Evolutionary conservation across 148 eudicot species (phyloP), one percentile per base, ranked within the genome.

Genomic region (Arbutus unedo): DNA sequence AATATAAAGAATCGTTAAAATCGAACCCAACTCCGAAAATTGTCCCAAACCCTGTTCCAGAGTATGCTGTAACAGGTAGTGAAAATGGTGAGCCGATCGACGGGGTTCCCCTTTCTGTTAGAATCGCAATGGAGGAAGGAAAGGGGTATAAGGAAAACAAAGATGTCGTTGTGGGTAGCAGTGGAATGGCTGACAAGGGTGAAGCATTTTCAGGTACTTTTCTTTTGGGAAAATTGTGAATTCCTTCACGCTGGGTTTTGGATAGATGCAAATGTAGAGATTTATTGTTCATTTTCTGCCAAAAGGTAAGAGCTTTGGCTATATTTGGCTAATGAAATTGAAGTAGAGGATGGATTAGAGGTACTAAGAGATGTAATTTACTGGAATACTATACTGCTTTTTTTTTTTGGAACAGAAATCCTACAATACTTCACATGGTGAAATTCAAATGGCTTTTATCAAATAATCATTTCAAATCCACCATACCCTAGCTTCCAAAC

Each of bases 1-100:
- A 91, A 75, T 93, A 93, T 71, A 89, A 85, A 79, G 88, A 90
- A 62, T 78, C 87, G 19, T 16, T 85, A 67, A 48, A 81, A 15
- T 68, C 82, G 21, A 72, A 85, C 41, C 53, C 82, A 18, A 48
- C 62, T 76, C 81, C 82, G 13, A 70, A 85, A 44, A 81, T 16
- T 47, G 56, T 53, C 47, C 80, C 80, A 72, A 23, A 83, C 64
- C 88, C 88, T 67, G 78, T 70, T 78, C 56, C 38, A 25, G 49
- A 80, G 21, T 19, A 18, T 13, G 23, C 41, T 84, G 81, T 23
- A 50, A 68, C 47, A 71, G 79, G 76, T 60, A 81, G 62, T 78
- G 79, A 47, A 15, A 79, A 45, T 79, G 77, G 6, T 86, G 85
- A 81, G 72, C 62, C 66, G 31, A 67, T 60, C 48, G 71, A 82